These are phyloP conservation scores for Baorangia bicolor DNA, from an alignment of 768 basidiomycete genomes.

Conservation along the genomic window DNA sequence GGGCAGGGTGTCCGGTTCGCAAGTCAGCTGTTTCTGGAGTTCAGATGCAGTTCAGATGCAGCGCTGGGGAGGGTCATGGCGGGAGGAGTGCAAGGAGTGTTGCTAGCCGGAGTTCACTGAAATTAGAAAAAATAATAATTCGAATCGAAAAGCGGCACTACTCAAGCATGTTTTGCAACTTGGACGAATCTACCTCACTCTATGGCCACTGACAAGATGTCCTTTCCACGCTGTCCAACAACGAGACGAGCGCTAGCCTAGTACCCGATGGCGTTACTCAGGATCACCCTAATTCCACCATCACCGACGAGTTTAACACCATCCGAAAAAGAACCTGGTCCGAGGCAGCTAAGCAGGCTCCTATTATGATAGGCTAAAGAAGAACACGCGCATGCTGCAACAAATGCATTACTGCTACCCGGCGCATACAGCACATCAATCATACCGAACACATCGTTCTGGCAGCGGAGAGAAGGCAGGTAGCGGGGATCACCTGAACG, in stretches of 20 bases:
- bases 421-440: not conserved
- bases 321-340: not conserved
- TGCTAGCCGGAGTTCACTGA: conserved; percentile 29
- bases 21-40: conserved; percentile 3
- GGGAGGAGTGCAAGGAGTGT: conserved; percentile 29
- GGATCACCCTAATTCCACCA: not conserved
- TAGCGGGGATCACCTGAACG: conserved; percentile 6
- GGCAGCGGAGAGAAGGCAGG: not conserved
- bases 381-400: conserved; percentile 1
- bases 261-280: not conserved
- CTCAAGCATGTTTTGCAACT: conserved; percentile 8
- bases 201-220: not conserved
- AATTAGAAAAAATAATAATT: conserved; percentile 33
- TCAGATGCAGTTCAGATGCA: conserved; percentile 9
- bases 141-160: conserved; percentile 25
- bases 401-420: not conserved
- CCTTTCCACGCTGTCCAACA: not conserved
- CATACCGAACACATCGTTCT: conserved; percentile 1
- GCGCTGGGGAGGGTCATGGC: conserved; percentile 20
- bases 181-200: not conserved
- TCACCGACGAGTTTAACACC: not conserved
- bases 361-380: not conserved
- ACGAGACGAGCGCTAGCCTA: not conserved
- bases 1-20: not conserved
- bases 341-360: not conserved